Base-by-base conservation (phyloP, 495 filamentous ascomycete genomes). In the Apiosordaria backusii region DNA sequence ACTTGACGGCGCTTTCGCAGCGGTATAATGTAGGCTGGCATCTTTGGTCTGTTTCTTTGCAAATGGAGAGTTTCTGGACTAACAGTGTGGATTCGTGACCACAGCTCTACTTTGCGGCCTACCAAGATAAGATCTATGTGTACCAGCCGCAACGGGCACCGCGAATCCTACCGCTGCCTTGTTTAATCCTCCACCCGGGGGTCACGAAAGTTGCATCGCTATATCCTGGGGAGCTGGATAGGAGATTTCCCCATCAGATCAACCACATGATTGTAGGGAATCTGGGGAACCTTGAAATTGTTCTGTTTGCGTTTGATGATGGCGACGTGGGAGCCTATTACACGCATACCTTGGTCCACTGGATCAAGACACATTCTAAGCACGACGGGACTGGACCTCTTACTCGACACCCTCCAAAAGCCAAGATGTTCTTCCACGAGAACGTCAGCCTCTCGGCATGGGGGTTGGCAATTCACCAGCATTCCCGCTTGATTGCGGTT, bases 281-380 rank as follows among this genome's bases (percentile, higher is more conserved):
- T 59, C 78, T 99, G 2, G 95, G 95, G 2, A 77, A 85, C 27
- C 85, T 93, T 57, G 95, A 99, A 75, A 86, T 96, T 15, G 65
- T 97, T 21, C 75, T 94, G 2, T 80, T 89, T 54, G 86, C 82
- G 13, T 93, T 88, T 64, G 95, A 97, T 70, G 93, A 97, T 68
- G 95, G 95, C 4, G 94, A 99, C 76, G 88, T 96, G 10, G 83
- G 90, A 45, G 92, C 86, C 4, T 97, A 93, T 75, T 87, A 90
- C 67, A 90, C 89, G 1, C 82, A 76, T 15, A 27, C 73, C 4
- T 79, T 84, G 35, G 81, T 73, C 23, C 66, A 63, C 40, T 68
- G 29, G 50, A 72, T 75, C 59, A 25, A 9, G 27, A 64, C 64
- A n/a, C 57, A 15, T 26, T 59, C 7, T 7, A 45, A 45, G 35